Base-by-base conservation (phyloP, 2,329 filamentous ascomycete species). In the Microdochium nivale region DNA sequence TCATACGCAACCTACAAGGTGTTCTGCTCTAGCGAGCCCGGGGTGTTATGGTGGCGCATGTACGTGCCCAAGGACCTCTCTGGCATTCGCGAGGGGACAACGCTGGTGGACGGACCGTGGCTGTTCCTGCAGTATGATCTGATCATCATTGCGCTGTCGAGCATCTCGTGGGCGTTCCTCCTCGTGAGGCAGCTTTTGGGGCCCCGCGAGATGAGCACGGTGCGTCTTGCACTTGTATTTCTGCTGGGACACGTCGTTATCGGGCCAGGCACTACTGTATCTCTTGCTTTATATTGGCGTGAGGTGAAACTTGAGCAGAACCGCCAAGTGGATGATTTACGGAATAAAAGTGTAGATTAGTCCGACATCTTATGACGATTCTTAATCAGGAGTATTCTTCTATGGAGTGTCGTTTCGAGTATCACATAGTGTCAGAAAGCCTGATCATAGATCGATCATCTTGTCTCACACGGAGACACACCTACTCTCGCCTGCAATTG, bases 61-160 rank as follows among this genome's bases (percentile, higher is more conserved):
- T 57, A 56, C 48, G 50, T 61, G 16, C 59, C 59, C 27, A 30
- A 30, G 27, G 27, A 30, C 27, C 27, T 30, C 27, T 5, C 27
- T 30, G 27, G 27, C 27, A 30, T 30, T 30, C 27, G 27, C 27
- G 27, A 30, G 27, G 27, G 27, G 27, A 30, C 27, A 11, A 43
- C 52, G n/a, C 49, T 61, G 16, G 55, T 54, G 1, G 51, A 53
- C 3, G 57, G 60, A 2, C 53, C 61, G 16, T 62, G 60, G 52
- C 53, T 64, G 13, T 64, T 59, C 40, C 56, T 64, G 13, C 61
- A 64, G 53, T 61, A 59, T 46, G 61, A 64, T 52, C 27, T 59
- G 7, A 56, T 60, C 33, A 62, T 62, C 51, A 61, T 62, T 35
- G 51, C 55, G 19, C 21, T 59, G 14, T 55, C 60, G 43, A 59